Conservation (phyloP, 345 rosid genomes). For the Lenwebbia sp. region DNA sequence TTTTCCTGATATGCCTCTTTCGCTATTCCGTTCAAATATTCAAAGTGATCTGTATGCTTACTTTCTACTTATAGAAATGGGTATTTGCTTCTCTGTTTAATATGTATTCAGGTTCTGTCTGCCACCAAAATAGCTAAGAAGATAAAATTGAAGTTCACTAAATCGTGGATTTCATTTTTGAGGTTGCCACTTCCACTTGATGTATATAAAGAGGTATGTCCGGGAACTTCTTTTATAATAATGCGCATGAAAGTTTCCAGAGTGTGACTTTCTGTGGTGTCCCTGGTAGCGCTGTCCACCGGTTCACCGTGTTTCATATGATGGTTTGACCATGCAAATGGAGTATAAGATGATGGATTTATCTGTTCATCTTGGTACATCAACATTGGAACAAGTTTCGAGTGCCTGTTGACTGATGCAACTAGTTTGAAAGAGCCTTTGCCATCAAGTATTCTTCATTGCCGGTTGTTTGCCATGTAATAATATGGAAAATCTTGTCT, state of each 20-base stretch:
- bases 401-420: not conserved
- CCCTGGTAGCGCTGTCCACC: not conserved
- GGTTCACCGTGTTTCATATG: not conserved
- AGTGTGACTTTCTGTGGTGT: not conserved
- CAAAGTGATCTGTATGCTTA: not conserved
- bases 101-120: conserved; percentile 38
- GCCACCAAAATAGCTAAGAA: conserved; percentile 46
- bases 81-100: not conserved
- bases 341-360: not conserved
- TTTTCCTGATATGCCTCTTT: not conserved
- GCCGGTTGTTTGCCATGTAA: not conserved
- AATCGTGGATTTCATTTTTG: conserved; percentile 90
- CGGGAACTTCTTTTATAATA: not conserved
- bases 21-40: not conserved
- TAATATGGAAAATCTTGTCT: not conserved
- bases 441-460: not conserved
- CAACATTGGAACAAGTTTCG: not conserved
- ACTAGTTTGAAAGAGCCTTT: not conserved
- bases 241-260: not conserved
- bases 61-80: not conserved
- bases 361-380: not conserved
- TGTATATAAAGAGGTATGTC: conserved; percentile 78
- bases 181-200: conserved; percentile 76
- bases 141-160: conserved; percentile 82
- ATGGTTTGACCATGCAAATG: not conserved